Conservation (phyloP, 2,329 filamentous ascomycete genomes). For the Pseudovirgaria hyperparasitica region DNA sequence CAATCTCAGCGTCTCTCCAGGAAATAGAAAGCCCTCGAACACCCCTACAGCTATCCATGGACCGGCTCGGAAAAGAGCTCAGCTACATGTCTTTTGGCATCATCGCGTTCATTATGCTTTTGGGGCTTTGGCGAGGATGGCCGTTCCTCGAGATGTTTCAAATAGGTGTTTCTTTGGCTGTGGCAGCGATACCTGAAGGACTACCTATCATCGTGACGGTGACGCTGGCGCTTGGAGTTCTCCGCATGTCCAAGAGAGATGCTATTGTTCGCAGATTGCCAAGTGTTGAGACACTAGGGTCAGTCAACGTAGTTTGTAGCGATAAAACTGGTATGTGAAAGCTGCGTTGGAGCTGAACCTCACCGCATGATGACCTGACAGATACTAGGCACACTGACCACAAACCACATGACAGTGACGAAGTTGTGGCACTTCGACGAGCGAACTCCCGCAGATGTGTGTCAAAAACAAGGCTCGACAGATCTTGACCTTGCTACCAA, state of each 20-base stretch:
- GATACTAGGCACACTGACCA: slow-evolving; percentile 65
- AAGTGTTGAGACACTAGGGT: slow-evolving; percentile 92
- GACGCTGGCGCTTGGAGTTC: slow-evolving; percentile 83
- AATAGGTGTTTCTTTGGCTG: slow-evolving; percentile 90
- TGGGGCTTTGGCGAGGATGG: slow-evolving; percentile 84
- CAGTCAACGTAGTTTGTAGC: slow-evolving; percentile 98
- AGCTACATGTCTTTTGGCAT: slow-evolving; percentile 95
- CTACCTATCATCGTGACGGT: slow-evolving; percentile 97
- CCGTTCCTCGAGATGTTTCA: slow-evolving; percentile 89
- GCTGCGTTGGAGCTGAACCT: not conserved
- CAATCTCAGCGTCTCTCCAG: slow-evolving; percentile 85
- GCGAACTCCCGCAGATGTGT: slow-evolving; percentile 41
- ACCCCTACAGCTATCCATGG: slow-evolving; percentile 91
- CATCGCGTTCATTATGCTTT: slow-evolving; percentile 82
- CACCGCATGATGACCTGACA: slow-evolving; percentile 2
- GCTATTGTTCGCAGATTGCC: slow-evolving; percentile 93
- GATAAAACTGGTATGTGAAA: slow-evolving; percentile 77
- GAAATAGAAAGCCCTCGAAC: slow-evolving; percentile 93
- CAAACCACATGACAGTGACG: slow-evolving; percentile 96
- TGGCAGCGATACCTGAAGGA: slow-evolving; percentile 91
- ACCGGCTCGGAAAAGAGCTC: slow-evolving; percentile 87
- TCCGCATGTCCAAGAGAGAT: slow-evolving; percentile 90
- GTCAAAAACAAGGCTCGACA: slow-evolving; percentile 37
- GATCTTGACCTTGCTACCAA: slow-evolving; percentile 61
- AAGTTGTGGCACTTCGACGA: slow-evolving; percentile 92